A percentile compares a stretch with the other conserved stretches of the same genome.
phyloP scores from a whole-genome alignment of 306 rosid species.

The Fragaria vesca region DNA sequence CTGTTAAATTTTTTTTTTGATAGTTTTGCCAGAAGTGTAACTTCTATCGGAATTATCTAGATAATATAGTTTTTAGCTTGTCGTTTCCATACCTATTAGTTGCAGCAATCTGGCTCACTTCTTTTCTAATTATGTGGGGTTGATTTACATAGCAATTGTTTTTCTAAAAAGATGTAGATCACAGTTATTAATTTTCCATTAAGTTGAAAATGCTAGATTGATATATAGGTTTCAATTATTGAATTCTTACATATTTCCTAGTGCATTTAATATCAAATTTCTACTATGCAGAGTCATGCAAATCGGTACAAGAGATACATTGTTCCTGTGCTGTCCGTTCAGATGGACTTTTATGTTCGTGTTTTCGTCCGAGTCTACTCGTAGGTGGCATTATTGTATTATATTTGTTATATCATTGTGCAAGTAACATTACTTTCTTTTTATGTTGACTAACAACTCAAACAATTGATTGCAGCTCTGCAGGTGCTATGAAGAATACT shows the following conservation, averaged over 20 bases:
- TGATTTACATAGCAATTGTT: not conserved
- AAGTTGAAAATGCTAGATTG: not conserved
- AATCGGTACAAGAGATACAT: slow-evolving; percentile 96
- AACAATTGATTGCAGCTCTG: slow-evolving; percentile 68
- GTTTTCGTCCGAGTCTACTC: slow-evolving; percentile 89
- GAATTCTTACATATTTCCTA: not conserved
- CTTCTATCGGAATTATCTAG: not conserved
- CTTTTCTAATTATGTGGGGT: not conserved
- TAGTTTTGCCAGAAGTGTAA: slow-evolving; percentile 2
- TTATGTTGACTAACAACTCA: slow-evolving; percentile 26
- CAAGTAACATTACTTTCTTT: slow-evolving; percentile 1
- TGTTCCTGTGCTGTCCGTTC: slow-evolving; percentile 92
- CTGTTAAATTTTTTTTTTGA: not conserved
- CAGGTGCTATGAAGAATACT: slow-evolving; percentile 92
- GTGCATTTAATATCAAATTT: not conserved
- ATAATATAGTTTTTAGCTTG: not conserved
- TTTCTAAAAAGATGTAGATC: not conserved
- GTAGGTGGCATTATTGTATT: slow-evolving; percentile 40
- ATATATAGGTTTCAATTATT: not conserved
- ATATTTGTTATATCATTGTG: not conserved
- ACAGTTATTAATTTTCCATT: not conserved
- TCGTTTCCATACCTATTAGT: not conserved
- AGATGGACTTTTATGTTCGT: slow-evolving; percentile 90
- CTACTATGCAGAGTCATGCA: slow-evolving; percentile 88
- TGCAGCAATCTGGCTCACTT: not conserved